Conservation (phyloP, 2,329 filamentous ascomycete species). For the Tolypocladium cylindrosporum region DNA sequence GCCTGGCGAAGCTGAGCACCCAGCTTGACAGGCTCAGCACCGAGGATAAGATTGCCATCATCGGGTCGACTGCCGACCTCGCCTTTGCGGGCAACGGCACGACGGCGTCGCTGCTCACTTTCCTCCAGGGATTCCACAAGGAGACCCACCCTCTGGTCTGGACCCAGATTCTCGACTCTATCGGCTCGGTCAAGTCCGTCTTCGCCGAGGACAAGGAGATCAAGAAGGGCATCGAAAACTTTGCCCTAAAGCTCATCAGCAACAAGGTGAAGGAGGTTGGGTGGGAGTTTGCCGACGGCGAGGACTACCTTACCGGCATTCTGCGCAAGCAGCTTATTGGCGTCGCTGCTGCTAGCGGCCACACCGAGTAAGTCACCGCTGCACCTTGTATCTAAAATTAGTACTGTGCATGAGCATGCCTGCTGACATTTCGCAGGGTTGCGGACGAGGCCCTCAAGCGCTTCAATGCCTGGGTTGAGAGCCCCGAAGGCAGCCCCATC, state of each 20-base stretch:
- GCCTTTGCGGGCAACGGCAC: slow-evolving; percentile 79
- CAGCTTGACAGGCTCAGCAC: slow-evolving; percentile 67
- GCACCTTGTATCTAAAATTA: background rate
- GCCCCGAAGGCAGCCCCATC: slow-evolving; percentile 58
- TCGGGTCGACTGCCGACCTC: slow-evolving; percentile 82
- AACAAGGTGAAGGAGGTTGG: slow-evolving; percentile 70
- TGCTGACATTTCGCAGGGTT: slow-evolving; percentile 35
- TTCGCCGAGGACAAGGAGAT: slow-evolving; percentile 70
- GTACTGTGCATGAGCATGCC: slow-evolving; percentile 2
- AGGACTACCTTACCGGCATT: slow-evolving; percentile 74
- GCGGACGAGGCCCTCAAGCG: slow-evolving; percentile 65
- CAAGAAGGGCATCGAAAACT: slow-evolving; percentile 64
- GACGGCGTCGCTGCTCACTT: slow-evolving; percentile 70
- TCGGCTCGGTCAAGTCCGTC: slow-evolving; percentile 70
- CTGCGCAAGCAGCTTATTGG: slow-evolving; percentile 73
- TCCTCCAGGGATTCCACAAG: slow-evolving; percentile 72
- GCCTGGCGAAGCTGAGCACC: slow-evolving; percentile 69
- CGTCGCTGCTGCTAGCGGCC: slow-evolving; percentile 64
- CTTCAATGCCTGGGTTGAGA: slow-evolving; percentile 69
- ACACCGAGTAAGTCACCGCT: slow-evolving; percentile 51
- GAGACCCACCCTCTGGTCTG: slow-evolving; percentile 86
- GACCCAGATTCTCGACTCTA: slow-evolving; percentile 70
- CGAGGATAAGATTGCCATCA: slow-evolving; percentile 85
- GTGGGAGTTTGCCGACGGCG: slow-evolving; percentile 70
- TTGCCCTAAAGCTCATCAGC: slow-evolving; percentile 66